Conservation (phyloP, 164 flowering plant species). For the Euptelea pleiosperma region DNA sequence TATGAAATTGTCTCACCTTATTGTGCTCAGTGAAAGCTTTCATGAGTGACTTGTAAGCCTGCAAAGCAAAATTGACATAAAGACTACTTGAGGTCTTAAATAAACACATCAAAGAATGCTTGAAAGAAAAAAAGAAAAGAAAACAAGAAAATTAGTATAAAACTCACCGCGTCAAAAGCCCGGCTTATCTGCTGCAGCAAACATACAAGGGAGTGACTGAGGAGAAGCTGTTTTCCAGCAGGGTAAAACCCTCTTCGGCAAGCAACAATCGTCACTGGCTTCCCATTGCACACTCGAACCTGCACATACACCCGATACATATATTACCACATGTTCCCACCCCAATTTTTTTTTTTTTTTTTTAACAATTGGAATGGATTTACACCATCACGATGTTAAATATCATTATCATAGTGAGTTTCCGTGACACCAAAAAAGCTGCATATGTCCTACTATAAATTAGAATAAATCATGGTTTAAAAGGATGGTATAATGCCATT, state of each 20-base stretch:
- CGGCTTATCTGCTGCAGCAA: constrained; percentile 79
- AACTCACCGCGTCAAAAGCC: constrained; percentile 68
- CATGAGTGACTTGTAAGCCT: constrained; percentile 88
- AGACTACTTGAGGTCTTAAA: no score
- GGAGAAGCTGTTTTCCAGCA: constrained; percentile 57
- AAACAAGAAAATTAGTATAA: neutral
- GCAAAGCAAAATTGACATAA: constrained; percentile 21
- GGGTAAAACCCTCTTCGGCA: constrained; percentile 77
- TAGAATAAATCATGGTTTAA: no score
- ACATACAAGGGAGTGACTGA: constrained; percentile 59
- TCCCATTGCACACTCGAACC: constrained; percentile 82
- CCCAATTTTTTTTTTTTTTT: neutral
- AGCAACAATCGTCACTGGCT: constrained; percentile 73
- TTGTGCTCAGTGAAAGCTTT: constrained; percentile 91
- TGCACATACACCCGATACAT: constrained; percentile 21
- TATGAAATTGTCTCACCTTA: constrained; percentile 44
- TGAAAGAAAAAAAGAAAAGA: neutral
- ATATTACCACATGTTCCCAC: no score
- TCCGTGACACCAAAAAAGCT: no score
- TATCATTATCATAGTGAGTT: no score
- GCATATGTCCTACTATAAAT: no score
- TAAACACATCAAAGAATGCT: no score
- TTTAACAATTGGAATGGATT: neutral
- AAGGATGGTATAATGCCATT: no score
- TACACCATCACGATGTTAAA: neutral